Conservation (phyloP, 345 rosid species). For the Sonneratia alba region DNA sequence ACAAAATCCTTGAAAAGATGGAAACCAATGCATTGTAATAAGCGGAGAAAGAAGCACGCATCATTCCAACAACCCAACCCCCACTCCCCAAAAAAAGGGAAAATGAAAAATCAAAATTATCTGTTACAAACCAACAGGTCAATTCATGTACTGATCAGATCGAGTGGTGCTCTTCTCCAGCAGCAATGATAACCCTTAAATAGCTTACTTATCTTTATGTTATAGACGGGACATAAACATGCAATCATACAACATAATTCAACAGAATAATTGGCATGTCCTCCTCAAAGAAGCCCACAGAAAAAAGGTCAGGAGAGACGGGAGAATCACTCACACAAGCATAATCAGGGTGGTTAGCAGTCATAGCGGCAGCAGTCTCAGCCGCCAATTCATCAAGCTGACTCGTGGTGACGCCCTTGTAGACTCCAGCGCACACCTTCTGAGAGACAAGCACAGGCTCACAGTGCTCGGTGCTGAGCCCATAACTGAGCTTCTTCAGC, state of each 20-base stretch:
- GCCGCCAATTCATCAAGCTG: conserved; percentile 98
- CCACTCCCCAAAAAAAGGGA: no score
- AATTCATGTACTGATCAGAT: no score
- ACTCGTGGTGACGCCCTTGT: conserved; percentile 92
- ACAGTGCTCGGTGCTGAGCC: conserved; percentile 85
- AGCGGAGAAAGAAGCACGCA: no score
- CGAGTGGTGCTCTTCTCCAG: no score
- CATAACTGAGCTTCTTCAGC: conserved; percentile 89
- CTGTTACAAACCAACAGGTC: no score
- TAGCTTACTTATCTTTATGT: not conserved
- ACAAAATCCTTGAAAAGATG: no score
- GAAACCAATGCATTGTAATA: no score
- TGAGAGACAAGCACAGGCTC: conserved; percentile 92
- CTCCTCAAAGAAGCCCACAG: not conserved
- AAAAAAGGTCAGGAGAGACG: not conserved
- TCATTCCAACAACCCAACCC: no score
- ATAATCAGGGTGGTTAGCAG: conserved; percentile 89
- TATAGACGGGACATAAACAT: not conserved
- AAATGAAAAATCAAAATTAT: no score
- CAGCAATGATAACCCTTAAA: not conserved
- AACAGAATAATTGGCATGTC: not conserved
- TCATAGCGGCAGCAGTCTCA: conserved; percentile 96
- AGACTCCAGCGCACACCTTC: conserved; percentile 98
- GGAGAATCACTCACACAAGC: conserved; percentile 53
- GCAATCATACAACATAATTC: not conserved